These are phyloP conservation scores for Hordeum vulgare DNA, from an alignment of 176 grass and related monocot species.

Conservation along the genomic window MorexV3_pseudomolecules_assembly NC_058521.1:527639940-527640439, in stretches of 20 bases:
- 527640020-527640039: not conserved
- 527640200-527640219: not conserved
- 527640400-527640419: not conserved
- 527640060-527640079: not conserved
- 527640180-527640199: not conserved
- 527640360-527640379: not conserved
- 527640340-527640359: not conserved
- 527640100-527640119: not conserved
- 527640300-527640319: not conserved
- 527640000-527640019: not conserved
- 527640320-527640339: not conserved
- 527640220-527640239: not conserved
- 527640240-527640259: not conserved
- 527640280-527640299: not conserved
- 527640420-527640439: not conserved
- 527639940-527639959: not conserved
- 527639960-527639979: not conserved
- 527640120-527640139: not conserved
- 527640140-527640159: not conserved
- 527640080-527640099: not conserved
- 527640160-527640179: not conserved
- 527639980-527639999: not conserved
- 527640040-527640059: not conserved
- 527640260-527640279: not conserved
- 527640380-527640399: not conserved